phyloP scores from a whole-genome alignment of 352 stramenopile genomes.

The Stephanocyclus meneghinianus region DNA sequence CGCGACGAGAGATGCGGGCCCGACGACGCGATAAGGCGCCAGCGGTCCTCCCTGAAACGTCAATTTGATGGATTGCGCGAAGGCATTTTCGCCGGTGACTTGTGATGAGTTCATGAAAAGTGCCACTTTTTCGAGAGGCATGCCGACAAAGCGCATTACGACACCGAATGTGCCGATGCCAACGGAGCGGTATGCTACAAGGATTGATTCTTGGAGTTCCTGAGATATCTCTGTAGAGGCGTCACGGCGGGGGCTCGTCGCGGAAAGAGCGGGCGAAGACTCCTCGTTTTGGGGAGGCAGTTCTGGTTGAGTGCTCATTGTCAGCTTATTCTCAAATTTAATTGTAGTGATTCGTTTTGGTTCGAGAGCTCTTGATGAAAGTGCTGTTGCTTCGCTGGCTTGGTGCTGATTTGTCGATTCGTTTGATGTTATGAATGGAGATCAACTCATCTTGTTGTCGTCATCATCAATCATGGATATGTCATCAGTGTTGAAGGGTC shows the following conservation, averaged over 20 bases:
- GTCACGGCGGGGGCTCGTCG: constrained; percentile 12
- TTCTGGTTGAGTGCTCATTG: no score
- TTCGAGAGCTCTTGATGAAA: no score
- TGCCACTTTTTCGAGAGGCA: constrained; percentile 81
- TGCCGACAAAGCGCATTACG: constrained; percentile 68
- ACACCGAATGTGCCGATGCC: constrained; percentile 72
- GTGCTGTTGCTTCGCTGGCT: no score
- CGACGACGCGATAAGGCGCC: constrained; percentile 70
- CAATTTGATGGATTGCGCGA: constrained; percentile 66
- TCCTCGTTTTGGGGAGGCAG: not conserved
- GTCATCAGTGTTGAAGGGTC: no score
- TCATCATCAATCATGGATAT: no score
- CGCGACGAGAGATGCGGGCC: constrained; percentile 55
- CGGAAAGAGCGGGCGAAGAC: not conserved
- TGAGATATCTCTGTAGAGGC: constrained; percentile 5
- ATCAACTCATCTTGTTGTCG: no score
- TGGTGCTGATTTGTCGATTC: no score
- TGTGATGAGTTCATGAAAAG: constrained; percentile 77
- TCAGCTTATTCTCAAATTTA: no score
- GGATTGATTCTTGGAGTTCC: constrained; percentile 48
- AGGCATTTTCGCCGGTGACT: constrained; percentile 64
- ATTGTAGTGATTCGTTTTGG: no score
- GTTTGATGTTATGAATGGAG: no score
- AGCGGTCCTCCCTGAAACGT: constrained; percentile 64
- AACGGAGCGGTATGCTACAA: constrained; percentile 72